Conservation (phyloP, 2,329 filamentous ascomycete species). For the Dactylonectria macrodidyma region DNA sequence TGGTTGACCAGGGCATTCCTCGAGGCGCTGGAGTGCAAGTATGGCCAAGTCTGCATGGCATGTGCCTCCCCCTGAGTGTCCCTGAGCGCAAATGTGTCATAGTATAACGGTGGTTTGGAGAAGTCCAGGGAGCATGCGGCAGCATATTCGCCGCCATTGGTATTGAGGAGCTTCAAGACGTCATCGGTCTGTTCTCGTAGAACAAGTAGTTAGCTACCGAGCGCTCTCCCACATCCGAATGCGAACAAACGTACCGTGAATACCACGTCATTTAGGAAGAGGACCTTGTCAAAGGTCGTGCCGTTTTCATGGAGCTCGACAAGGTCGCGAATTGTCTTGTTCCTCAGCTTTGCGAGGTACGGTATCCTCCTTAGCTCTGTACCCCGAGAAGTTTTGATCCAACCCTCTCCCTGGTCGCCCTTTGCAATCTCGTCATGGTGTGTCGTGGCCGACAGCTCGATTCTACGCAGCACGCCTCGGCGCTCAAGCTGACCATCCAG, state of each 20-base stretch:
- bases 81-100: constrained; percentile 75
- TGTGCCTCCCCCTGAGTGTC: constrained; percentile 67
- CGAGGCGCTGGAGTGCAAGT: constrained; percentile 66
- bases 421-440: constrained; percentile 69
- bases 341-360: constrained; percentile 76
- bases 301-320: constrained; percentile 65
- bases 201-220: constrained; percentile 16
- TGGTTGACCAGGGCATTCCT: constrained; percentile 67
- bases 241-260: constrained; percentile 63
- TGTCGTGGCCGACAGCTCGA: constrained; percentile 71
- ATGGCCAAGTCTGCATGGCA: constrained; percentile 71
- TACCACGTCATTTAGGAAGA: constrained; percentile 76
- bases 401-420: constrained; percentile 65
- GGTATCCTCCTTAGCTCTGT: constrained; percentile 77
- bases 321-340: constrained; percentile 74
- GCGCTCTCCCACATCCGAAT: background rate
- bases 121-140: constrained; percentile 76
- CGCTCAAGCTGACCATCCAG: constrained; percentile 69
- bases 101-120: constrained; percentile 66
- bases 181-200: constrained; percentile 62
- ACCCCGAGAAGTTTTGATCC: constrained; percentile 72
- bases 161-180: constrained; percentile 69
- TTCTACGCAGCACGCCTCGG: constrained; percentile 66
- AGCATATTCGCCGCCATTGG: constrained; percentile 71
- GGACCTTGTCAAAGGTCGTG: constrained; percentile 68